Base-by-base conservation (phyloP, 176 grass and related monocot species). In the Aegilops bicornis region DNA sequence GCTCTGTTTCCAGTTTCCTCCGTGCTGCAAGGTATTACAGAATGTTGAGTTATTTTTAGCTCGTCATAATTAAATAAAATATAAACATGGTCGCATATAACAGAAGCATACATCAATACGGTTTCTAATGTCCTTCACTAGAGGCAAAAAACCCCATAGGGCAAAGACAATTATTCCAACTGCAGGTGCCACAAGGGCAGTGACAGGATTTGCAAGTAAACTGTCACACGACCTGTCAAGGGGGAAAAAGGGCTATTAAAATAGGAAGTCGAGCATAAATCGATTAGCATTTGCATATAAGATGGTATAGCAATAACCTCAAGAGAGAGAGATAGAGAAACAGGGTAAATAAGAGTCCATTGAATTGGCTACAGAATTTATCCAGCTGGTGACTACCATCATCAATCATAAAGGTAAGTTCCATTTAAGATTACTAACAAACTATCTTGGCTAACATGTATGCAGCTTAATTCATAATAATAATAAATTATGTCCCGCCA, bases 1-100 rank as follows among this genome's bases (percentile, higher is more conserved):
- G 69, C 97, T 96, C 89, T 91, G 95, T 82, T 96, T 99, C 97
- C 97, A 99, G 77, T 94, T 93, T 89, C 84, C 77, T 35, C 95
- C 94, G 25, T 89, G 89, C 94, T 99, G 87, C 82, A 90, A 76
- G 19, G 69, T 78, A 79, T 90, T 71, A 65, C 62, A 24, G 86
- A 85, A 86, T 65, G 60, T 92, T 68, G 52, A 23, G 35, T 75
- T 32, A 82, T 69, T 62, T 82, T 82, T 69, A 47, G 80, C 63
- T 64, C 73, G 27, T 64, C 45, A 24, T 54, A 56, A 42, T 50
- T 9, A 63, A 35, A 19, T 17, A 30, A 80, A 69, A 86, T 83
- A 58, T 73, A 10, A 15, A 70, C 60, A 68, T 69, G 30, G 65
- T 40, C 37, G 6, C 19, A 85, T 79, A 54, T 39, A 78, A 59